Evolutionary conservation across 108 stramenopile genomes (phyloP).

Genomic region (Fragilariopsis cylindrus): DNA sequence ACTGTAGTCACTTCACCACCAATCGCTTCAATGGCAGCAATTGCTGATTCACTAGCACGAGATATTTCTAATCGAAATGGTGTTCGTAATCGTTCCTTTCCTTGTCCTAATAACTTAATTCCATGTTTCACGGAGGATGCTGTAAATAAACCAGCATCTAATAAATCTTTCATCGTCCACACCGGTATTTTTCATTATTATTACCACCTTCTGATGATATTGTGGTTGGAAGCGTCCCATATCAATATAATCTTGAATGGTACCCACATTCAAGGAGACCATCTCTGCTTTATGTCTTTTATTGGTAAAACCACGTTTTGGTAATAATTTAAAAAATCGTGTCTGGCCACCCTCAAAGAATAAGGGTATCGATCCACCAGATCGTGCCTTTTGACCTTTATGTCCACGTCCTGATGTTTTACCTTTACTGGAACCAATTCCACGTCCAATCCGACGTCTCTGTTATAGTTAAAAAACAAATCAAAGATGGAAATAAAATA

Average conservation of each 20-base stretch:
- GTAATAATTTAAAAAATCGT: constrained; percentile 89
- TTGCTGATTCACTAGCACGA: constrained; percentile 85
- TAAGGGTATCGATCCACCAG: constrained; percentile 81
- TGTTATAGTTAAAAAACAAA: background rate
- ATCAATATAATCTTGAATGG: constrained; percentile 89
- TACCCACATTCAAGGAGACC: constrained; percentile 80
- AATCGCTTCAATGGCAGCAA: constrained; percentile 85
- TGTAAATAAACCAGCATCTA: constrained; percentile 82
- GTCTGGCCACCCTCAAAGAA: constrained; percentile 99
- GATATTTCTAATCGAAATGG: constrained; percentile 90
- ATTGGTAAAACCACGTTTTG: constrained; percentile 98
- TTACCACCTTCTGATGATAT: constrained; percentile 18
- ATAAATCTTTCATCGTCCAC: constrained; percentile 92
- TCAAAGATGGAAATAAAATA: background rate
- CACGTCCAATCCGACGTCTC: constrained; percentile 92
- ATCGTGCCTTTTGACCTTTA: constrained; percentile 93
- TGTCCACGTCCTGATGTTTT: constrained; percentile 97
- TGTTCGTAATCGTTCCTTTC: constrained; percentile 59
- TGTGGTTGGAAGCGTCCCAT: constrained; percentile 80
- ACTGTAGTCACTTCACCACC: constrained; percentile 97
- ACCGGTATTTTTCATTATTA: constrained; percentile 13
- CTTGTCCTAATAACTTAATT: constrained; percentile 82
- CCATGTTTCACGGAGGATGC: constrained; percentile 80
- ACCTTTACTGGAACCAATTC: constrained; percentile 93
- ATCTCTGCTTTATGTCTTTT: constrained; percentile 70